Base-by-base conservation (phyloP, 371 early-diverging fungal species). In the Mortierella sp. region DNA sequence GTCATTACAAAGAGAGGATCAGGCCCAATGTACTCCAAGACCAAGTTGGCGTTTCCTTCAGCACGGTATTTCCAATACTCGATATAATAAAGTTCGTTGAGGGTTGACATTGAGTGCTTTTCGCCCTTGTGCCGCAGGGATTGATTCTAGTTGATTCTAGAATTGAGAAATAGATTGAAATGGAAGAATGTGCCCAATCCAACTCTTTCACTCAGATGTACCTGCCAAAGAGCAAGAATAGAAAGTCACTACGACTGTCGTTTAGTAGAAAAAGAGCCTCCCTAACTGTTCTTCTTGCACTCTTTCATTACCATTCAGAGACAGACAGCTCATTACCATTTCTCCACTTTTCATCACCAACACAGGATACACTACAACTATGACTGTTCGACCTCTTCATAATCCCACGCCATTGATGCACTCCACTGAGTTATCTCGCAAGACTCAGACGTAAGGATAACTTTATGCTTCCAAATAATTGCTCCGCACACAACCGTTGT, bases 351-450 rank as follows among this genome's bases (percentile, higher is more conserved):
- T 53, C 40, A 15, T 38, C 16, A 50, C 33, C n/a, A 36, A 24
- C n/a, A 60, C 50, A 4, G 10, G 38, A 16, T 28, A 19, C 36
- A 33, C 16, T 40, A 24, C n/a, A 19, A 53, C 45, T 66, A 84
- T 84, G 84, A 64, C 77, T n/a, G 45, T 61, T 47, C 38, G 74
- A 10, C 47, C 76, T 13, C 76, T 88, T 28, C 86, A 88, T 65
- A 74, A 67, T 41, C 84, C 84, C 0, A 87, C 87, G 16, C 88
- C 88, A 9, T 62, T 88, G 67, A 62, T 88, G 53, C 84, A 86
- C 65, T 86, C 87, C 48, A 76, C 88, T 15, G 70, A 73, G 45
- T 77, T 88, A 66, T 85, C 83, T 67, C 84, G 72, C 48, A 80
- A 78, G 69, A 83, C 82, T 10, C 85, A 86, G 50, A 84, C 84